Evolutionary conservation across 1,139 yeast species (phyloP).

Genomic region (Yamadazyma taylorii): DNA sequence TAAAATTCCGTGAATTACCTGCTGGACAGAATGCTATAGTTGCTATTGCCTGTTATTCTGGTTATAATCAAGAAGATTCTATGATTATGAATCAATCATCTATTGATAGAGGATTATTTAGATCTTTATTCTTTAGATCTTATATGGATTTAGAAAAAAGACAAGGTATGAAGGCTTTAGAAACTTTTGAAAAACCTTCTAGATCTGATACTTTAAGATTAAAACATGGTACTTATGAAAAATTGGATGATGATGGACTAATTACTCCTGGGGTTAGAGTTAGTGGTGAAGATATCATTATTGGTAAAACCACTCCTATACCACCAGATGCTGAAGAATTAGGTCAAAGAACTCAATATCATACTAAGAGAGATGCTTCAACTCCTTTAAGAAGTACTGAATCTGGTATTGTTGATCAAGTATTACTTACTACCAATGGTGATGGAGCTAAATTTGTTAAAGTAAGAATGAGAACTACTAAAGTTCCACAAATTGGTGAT

Average conservation of each 20-base stretch:
- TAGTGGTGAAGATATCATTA: conserved; percentile 96
- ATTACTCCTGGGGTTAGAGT: conserved; percentile 98
- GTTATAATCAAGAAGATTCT: conserved; percentile 99
- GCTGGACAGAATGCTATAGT: conserved; percentile 99
- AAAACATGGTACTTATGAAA: conserved; percentile 97
- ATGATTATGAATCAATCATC: conserved; percentile 99
- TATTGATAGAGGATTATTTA: conserved; percentile 92
- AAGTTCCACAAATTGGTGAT: conserved; percentile 98
- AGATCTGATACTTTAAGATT: conserved; percentile 91
- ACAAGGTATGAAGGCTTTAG: conserved; percentile 97
- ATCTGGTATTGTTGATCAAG: conserved; percentile 98
- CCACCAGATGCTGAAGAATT: conserved; percentile 98
- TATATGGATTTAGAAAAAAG: conserved; percentile 99
- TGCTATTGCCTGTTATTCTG: conserved; percentile 96
- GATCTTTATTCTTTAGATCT: conserved; percentile 93
- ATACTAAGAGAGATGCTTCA: conserved; percentile 97
- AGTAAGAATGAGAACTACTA: conserved; percentile 98
- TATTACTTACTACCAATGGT: conserved; percentile 91
- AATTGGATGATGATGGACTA: conserved; percentile 96
- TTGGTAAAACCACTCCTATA: conserved; percentile 97
- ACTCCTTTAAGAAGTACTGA: conserved; percentile 97
- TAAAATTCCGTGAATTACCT: conserved; percentile 96
- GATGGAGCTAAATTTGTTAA: conserved; percentile 97
- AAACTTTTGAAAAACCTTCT: conserved; percentile 93
- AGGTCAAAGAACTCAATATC: conserved; percentile 97